Percentiles rank a stretch among this genome's conserved stretches.
These are phyloP conservation scores for Oehlia diaphana DNA, from an alignment of 192 early-diverging fungal species.

Conservation along the genomic window DNA sequence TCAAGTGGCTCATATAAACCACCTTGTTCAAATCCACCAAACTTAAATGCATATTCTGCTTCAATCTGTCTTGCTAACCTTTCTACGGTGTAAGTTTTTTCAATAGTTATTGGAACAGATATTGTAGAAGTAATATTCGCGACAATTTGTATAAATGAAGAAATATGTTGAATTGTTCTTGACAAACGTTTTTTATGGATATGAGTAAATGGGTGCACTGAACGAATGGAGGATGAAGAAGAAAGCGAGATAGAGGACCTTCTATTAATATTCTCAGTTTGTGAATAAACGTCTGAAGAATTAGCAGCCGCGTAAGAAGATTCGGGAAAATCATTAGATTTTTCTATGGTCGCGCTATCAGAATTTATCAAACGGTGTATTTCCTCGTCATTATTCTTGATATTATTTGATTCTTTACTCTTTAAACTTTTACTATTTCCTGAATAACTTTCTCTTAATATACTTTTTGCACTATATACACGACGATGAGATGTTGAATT, in stretches of 20 bases:
- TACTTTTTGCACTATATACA: conserved; percentile 1
- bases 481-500: conserved; percentile 1
- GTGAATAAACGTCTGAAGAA: not conserved
- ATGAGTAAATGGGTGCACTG: conserved; percentile 5
- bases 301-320: no score
- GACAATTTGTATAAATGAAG: conserved; percentile 46
- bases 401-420: not conserved
- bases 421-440: not conserved
- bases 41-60: conserved; percentile 63
- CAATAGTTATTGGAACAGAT: conserved; percentile 55
- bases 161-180: conserved; percentile 27
- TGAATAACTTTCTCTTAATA: not conserved
- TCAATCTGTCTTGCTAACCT: conserved; percentile 66
- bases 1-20: conserved; percentile 34
- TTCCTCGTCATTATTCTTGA: not conserved
- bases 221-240: conserved; percentile 17
- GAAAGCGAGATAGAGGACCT: not conserved
- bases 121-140: conserved; percentile 36
- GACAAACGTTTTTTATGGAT: conserved; percentile 28
- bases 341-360: not conserved
- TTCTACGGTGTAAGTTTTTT: conserved; percentile 59
- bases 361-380: not conserved
- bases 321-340: not conserved
- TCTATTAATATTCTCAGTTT: not conserved
- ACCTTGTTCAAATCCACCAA: conserved; percentile 12